These are phyloP conservation scores for Camellia sinensis DNA, from an alignment of 148 eudicot species.

Conservation along the genomic window DNA sequence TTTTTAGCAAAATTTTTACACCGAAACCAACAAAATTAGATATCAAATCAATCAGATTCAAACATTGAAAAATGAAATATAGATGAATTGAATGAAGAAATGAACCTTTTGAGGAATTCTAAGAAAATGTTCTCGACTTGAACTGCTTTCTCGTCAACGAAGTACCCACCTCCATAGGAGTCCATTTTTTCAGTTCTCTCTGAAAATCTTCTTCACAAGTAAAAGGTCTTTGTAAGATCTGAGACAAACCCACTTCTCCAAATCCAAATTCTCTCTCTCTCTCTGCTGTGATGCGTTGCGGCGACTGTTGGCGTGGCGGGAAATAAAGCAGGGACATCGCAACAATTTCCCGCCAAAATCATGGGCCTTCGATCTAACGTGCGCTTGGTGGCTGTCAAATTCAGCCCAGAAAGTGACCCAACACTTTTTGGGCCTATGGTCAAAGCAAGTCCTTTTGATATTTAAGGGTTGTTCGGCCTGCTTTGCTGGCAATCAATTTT, in stretches of 20 bases:
- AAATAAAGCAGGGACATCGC: slow-evolving; percentile 9
- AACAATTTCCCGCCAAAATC: slow-evolving; percentile 26
- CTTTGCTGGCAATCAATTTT: too few species aligned
- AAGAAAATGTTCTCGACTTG: slow-evolving; percentile 76
- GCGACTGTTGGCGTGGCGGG: slow-evolving; percentile 14
- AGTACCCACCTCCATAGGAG: slow-evolving; percentile 52
- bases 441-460: too few species aligned
- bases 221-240: background rate
- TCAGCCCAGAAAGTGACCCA: too few species aligned
- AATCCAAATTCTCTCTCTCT: background rate
- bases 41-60: too few species aligned
- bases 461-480: too few species aligned
- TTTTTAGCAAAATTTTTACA: too few species aligned
- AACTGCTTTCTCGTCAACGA: slow-evolving; percentile 78
- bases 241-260: background rate
- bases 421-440: too few species aligned
- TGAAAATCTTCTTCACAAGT: background rate
- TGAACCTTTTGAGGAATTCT: slow-evolving; percentile 72
- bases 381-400: too few species aligned
- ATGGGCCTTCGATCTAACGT: too few species aligned
- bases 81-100: too few species aligned
- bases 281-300: background rate
- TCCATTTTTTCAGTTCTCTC: slow-evolving; percentile 38
- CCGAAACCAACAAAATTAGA: too few species aligned
- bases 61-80: too few species aligned